Percentiles rank a stretch among this genome's conserved stretches.
phyloP scores from a whole-genome alignment of 2,329 filamentous ascomycete genomes.

The Ilyonectria mors-panacis region DNA sequence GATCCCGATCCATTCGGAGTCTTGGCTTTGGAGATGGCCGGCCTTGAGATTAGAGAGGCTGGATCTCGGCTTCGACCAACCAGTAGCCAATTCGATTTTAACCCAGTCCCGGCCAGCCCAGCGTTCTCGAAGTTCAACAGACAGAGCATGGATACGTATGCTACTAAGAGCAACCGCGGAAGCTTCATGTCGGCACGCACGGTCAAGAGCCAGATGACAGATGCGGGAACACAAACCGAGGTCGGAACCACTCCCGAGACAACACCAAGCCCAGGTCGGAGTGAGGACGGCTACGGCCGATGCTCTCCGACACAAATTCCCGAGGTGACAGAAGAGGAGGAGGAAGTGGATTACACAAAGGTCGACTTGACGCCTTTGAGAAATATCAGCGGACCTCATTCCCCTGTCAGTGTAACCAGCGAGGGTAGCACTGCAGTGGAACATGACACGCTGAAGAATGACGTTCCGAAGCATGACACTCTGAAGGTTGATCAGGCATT shows the following conservation, averaged over 20 bases:
- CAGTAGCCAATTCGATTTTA: slow-evolving; percentile 87
- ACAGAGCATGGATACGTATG: slow-evolving; percentile 78
- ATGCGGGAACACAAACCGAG: slow-evolving; percentile 76
- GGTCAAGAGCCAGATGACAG: slow-evolving; percentile 79
- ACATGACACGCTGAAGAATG: slow-evolving; percentile 37
- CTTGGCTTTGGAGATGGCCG: slow-evolving; percentile 89
- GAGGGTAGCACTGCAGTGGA: slow-evolving; percentile 41
- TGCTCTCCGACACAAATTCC: slow-evolving; percentile 59
- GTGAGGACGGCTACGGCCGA: slow-evolving; percentile 65
- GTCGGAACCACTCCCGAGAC: slow-evolving; percentile 67
- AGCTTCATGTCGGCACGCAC: slow-evolving; percentile 83
- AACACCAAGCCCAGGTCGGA: slow-evolving; percentile 68
- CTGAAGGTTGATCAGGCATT: slow-evolving; percentile 41
- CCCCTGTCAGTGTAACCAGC: slow-evolving; percentile 40
- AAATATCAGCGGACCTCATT: slow-evolving; percentile 56
- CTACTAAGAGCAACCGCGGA: slow-evolving; percentile 74
- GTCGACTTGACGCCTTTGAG: slow-evolving; percentile 68
- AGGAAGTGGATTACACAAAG: slow-evolving; percentile 73
- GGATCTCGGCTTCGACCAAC: slow-evolving; percentile 78
- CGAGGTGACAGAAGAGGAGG: slow-evolving; percentile 60
- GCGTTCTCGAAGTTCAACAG: slow-evolving; percentile 71
- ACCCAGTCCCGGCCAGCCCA: slow-evolving; percentile 82
- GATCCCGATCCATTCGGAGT: slow-evolving; percentile 96
- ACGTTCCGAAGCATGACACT: slow-evolving; percentile 33
- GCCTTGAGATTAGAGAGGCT: slow-evolving; percentile 92